Percentiles rank a stretch among this genome's conserved stretches.
Evolutionary conservation across 2,329 filamentous ascomycete genomes (phyloP).

Genomic region (Penicillium italicum): DNA sequence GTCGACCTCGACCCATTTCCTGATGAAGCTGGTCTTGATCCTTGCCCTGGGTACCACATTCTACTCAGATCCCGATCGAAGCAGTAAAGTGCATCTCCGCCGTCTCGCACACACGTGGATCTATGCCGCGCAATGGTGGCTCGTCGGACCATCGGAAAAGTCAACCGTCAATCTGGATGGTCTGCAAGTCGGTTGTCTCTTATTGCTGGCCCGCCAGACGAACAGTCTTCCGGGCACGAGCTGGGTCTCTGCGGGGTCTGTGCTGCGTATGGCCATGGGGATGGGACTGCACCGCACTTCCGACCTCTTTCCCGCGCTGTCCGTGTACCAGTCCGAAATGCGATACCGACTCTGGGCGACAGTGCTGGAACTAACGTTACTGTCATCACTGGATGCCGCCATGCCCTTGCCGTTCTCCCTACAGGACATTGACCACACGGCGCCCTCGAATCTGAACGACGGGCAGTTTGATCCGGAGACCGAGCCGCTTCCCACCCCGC

Average conservation of each 20-base stretch:
- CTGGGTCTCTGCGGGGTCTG: conserved; percentile 34
- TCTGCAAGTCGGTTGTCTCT: conserved; percentile 36
- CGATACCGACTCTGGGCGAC: conserved; percentile 31
- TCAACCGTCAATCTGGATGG: conserved; percentile 27
- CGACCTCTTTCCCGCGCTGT: conserved; percentile 13
- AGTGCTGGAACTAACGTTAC: conserved; percentile 29
- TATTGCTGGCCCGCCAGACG: conserved; percentile 34
- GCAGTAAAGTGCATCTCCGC: conserved; percentile 8
- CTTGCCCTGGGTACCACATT: conserved; percentile 33
- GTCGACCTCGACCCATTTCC: conserved; percentile 14
- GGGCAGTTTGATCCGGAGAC: conserved; percentile 14
- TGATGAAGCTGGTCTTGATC: conserved; percentile 33
- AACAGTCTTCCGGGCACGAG: conserved; percentile 32
- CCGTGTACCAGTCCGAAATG: conserved; percentile 26
- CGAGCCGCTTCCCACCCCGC: not conserved
- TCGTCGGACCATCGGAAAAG: conserved; percentile 34
- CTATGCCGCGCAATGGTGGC: conserved; percentile 37
- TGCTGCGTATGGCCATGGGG: conserved; percentile 30
- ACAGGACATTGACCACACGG: conserved; percentile 17
- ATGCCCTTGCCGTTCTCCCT: conserved; percentile 15
- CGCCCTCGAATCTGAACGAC: conserved; percentile 20
- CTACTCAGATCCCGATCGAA: conserved; percentile 12
- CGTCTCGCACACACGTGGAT: conserved; percentile 26
- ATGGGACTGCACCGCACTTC: conserved; percentile 37
- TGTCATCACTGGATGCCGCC: conserved; percentile 23